Percentiles rank a stretch among this genome's conserved stretches.
Conservation (phyloP, 129 eudicot species). For the Dittrichia graveolens region DNA sequence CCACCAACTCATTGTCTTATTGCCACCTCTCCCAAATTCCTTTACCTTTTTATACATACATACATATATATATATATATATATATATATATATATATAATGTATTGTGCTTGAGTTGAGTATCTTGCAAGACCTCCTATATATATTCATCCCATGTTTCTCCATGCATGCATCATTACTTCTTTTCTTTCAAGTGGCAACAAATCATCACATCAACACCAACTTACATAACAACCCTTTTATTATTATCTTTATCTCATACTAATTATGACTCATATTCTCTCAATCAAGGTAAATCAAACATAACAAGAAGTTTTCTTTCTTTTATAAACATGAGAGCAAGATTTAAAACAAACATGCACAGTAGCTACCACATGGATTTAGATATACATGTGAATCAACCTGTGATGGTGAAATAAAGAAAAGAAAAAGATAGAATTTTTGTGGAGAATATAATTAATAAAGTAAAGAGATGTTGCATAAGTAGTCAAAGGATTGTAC, state of each 20-base stretch:
- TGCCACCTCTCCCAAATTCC: constrained; percentile 37
- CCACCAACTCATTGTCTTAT: constrained; percentile 25
- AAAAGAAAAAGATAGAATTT: constrained; percentile 12
- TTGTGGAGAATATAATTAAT: neutral
- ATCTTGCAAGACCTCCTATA: constrained; percentile 28
- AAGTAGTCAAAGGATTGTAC: constrained; percentile 23
- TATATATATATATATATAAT: neutral
- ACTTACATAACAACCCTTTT: neutral
- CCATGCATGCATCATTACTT: constrained; percentile 32
- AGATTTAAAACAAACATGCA: no score
- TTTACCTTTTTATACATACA: neutral
- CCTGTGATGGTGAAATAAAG: constrained; percentile 11
- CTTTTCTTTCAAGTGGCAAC: constrained; percentile 21
- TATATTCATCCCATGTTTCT: constrained; percentile 19
- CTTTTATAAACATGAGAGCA: no score
- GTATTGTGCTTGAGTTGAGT: constrained; percentile 25
- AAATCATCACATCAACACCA: neutral
- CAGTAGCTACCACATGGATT: neutral
- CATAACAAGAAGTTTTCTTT: no score
- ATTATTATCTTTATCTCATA: neutral
- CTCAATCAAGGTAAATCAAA: neutral
- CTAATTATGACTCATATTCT: neutral
- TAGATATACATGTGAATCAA: neutral
- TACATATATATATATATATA: no score
- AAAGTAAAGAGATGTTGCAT: neutral